Percentiles rank a stretch among this genome's conserved stretches.
phyloP scores from a whole-genome alignment of 2,329 filamentous ascomycete species.

The Xylariaceae sp. region DNA sequence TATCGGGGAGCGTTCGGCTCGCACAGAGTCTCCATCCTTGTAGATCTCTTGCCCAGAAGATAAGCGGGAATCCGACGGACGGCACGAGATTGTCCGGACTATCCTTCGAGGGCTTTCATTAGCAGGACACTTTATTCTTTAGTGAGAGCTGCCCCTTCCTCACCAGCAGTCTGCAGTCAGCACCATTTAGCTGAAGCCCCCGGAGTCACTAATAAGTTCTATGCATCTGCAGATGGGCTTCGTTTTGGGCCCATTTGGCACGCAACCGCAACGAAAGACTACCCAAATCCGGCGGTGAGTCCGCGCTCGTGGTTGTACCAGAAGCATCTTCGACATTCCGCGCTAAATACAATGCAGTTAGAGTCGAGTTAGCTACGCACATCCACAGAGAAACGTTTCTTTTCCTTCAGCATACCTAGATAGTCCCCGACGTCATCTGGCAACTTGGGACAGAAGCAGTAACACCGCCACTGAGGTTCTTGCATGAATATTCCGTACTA shows the following conservation, averaged over 20 bases:
- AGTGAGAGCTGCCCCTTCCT: background rate
- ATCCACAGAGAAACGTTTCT: background rate
- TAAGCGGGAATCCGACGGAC: background rate
- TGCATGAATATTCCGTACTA: background rate
- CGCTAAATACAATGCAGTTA: background rate
- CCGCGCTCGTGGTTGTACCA: background rate
- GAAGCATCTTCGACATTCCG: background rate
- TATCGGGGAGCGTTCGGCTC: conserved; percentile 11
- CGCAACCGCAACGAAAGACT: background rate
- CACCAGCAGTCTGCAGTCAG: background rate
- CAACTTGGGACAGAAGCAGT: background rate
- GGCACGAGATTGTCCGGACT: background rate
- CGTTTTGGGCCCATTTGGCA: background rate
- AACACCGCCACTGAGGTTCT: too few species aligned
- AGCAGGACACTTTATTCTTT: background rate
- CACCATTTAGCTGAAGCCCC: background rate
- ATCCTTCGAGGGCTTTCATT: background rate
- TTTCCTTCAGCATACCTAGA: background rate
- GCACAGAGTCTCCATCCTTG: conserved; percentile 1
- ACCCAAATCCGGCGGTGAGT: background rate
- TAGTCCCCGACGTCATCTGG: background rate
- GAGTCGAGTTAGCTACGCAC: background rate
- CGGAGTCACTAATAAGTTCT: background rate
- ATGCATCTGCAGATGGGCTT: background rate
- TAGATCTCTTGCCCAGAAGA: conserved; percentile 1